Percentiles rank a stretch among this genome's conserved stretches.
Conservation (phyloP, 2,329 filamentous ascomycete genomes). For the Epichloe scottii region DNA sequence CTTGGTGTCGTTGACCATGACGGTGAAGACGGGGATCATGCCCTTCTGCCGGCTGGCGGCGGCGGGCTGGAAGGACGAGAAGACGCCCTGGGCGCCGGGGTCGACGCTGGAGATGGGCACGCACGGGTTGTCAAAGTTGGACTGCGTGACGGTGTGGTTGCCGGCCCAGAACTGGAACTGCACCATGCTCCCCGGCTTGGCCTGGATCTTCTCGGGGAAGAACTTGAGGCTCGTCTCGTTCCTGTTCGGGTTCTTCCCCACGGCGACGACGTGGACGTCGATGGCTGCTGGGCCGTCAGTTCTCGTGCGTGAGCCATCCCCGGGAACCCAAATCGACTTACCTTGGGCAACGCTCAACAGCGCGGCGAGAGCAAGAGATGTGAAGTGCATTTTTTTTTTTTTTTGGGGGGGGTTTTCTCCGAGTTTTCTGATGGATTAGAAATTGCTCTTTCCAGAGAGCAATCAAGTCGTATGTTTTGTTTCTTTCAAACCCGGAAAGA, state of each 20-base stretch:
- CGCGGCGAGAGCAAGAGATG: slow-evolving; percentile 32
- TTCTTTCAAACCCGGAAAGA: too few species aligned
- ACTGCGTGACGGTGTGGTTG: slow-evolving; percentile 74
- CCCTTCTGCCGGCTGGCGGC: slow-evolving; percentile 35
- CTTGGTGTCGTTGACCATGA: slow-evolving; percentile 54
- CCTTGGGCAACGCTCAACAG: slow-evolving; percentile 35
- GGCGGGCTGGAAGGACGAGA: slow-evolving; percentile 55
- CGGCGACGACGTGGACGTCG: slow-evolving; percentile 51
- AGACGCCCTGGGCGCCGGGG: slow-evolving; percentile 46
- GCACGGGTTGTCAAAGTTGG: slow-evolving; percentile 61
- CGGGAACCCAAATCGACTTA: slow-evolving; percentile 14
- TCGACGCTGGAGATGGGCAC: slow-evolving; percentile 42
- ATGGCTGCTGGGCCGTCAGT: slow-evolving; percentile 14
- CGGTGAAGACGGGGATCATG: slow-evolving; percentile 54
- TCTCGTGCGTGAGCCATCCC: not conserved
- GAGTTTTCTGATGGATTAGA: too few species aligned
- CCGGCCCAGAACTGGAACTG: slow-evolving; percentile 54
- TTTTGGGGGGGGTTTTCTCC: too few species aligned
- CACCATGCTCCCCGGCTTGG: slow-evolving; percentile 48
- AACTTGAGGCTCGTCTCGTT: slow-evolving; percentile 41
- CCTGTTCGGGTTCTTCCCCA: slow-evolving; percentile 39
- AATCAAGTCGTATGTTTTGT: not conserved
- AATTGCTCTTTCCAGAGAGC: slow-evolving; percentile 5
- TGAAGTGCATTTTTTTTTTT: slow-evolving; percentile 33
- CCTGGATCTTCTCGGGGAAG: slow-evolving; percentile 53